Base-by-base conservation (phyloP, 2,329 filamentous ascomycete genomes). In the Alternaria triticimaculans region DNA sequence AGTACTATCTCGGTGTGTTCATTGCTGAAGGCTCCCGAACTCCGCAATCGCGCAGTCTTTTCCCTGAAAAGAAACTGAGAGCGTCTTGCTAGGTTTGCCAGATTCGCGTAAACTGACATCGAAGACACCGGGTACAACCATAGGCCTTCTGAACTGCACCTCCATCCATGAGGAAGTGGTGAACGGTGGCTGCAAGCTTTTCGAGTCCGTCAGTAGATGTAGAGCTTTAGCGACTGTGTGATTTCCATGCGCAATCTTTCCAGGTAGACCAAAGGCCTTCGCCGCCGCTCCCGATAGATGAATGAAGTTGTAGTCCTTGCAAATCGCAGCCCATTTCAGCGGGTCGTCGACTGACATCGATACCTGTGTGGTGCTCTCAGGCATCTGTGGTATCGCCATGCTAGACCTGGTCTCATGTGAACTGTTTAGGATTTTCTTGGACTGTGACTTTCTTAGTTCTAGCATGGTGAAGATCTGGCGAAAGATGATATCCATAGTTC, bases 281-380 rank as follows among this genome's bases (percentile, higher is more conserved):
- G 59, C 55, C 30, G 63, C 55, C 5, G 44, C 8, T 12, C 45
- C 15, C 14, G 59, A 62, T 9, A 65, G 25, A 6, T 65, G 59
- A 3, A 65, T 58, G 25, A 62, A 51, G 45, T 65, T 55, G 37
- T 65, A 62, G 18, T 65, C 59, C 28, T 65, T 65, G 45, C 55
- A 62, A 8, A 59, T 46, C 25, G 59, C 50, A n/a, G 50, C 63
- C 50, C 59, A 56, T 48, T 37, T 55, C 25, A 48, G 18, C 6
- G 59, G 50, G 51, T 59, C 59, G 46, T 55, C 45, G n/a, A 12
- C 21, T 18, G 54, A 55, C 18, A 59, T 18, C 12, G 44, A 50
- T 21, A 62, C 20, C 18, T 55, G 50, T 12, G 50, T 44, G 30
- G n/a, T 18, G 9, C 21, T 26, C n/a, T 37, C 21, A 6, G 21